These are phyloP conservation scores for Metschnikowia santaceciliae DNA, from an alignment of 805 yeast species.

Conservation along the genomic window DNA sequence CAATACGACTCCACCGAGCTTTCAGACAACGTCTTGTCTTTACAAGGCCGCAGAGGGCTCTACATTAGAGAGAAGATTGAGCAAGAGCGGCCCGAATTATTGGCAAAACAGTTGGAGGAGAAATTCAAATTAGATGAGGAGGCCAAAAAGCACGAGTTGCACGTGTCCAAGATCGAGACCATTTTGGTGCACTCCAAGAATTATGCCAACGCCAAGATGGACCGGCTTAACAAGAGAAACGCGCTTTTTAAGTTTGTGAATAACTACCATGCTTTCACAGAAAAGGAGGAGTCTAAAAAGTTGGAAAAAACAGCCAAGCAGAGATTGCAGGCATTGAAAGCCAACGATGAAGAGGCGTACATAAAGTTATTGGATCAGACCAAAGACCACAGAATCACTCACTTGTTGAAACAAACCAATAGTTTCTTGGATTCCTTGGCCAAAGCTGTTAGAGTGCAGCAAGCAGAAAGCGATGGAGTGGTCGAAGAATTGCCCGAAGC, in stretches of 20 bases:
- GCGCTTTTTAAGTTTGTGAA: conserved; percentile 34
- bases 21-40: conserved; percentile 50
- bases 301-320: conserved; percentile 80
- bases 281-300: conserved; percentile 72
- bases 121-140: conserved; percentile 58
- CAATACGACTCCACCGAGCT: conserved; percentile 52
- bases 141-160: conserved; percentile 48
- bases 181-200: conserved; percentile 25
- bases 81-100: conserved; percentile 68
- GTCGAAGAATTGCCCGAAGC: conserved; percentile 33
- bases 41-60: conserved; percentile 66
- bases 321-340: conserved; percentile 81
- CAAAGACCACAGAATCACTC: conserved; percentile 83
- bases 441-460: conserved; percentile 75
- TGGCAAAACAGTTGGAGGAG: conserved; percentile 73
- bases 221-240: conserved; percentile 23
- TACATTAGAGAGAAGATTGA: conserved; percentile 66
- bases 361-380: conserved; percentile 80
- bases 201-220: conserved; percentile 19
- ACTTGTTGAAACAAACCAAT: conserved; percentile 75
- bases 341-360: conserved; percentile 86
- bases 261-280: conserved; percentile 53
- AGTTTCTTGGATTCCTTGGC: conserved; percentile 73
- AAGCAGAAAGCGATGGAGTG: conserved; percentile 41
- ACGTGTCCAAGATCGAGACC: conserved; percentile 43